phyloP scores from a whole-genome alignment of 2,329 filamentous ascomycete species.

The Trichoderma sp. region DNA sequence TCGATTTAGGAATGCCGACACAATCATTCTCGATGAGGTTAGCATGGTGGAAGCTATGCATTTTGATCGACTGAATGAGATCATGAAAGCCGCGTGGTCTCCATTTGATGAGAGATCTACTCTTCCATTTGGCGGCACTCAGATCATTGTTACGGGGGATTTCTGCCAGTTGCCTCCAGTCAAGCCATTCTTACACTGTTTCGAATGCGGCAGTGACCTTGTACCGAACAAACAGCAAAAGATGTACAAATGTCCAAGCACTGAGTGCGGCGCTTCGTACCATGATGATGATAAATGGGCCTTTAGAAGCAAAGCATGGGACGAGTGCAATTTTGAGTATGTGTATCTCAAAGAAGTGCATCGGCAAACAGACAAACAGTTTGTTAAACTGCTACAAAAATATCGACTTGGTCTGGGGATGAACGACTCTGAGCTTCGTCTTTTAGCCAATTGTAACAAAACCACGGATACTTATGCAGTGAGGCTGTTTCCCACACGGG shows the following conservation, averaged over 20 bases:
- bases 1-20: conserved; percentile 39
- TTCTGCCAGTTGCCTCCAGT: conserved; percentile 62
- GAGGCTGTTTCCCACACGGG: conserved; percentile 26
- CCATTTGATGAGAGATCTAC: neutral
- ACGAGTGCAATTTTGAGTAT: conserved; percentile 51
- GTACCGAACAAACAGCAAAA: neutral
- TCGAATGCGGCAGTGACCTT: conserved; percentile 22
- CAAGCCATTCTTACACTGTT: conserved; percentile 45
- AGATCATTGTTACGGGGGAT: conserved; percentile 40
- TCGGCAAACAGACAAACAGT: conserved; percentile 44
- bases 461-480: neutral
- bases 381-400: neutral
- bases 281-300: conserved; percentile 57
- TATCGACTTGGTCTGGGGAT: neutral
- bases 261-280: neutral
- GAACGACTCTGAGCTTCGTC: neutral
- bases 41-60: conserved; percentile 59
- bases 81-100: conserved; percentile 33
- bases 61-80: conserved; percentile 26
- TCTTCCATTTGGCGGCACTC: conserved; percentile 28
- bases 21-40: conserved; percentile 65
- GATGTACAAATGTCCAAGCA: conserved; percentile 22
- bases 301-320: conserved; percentile 56
- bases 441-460: neutral
- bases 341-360: conserved; percentile 55